Evolutionary conservation across 352 stramenopile genomes (phyloP).

Genomic region (Globisporangium viniferum): DNA sequence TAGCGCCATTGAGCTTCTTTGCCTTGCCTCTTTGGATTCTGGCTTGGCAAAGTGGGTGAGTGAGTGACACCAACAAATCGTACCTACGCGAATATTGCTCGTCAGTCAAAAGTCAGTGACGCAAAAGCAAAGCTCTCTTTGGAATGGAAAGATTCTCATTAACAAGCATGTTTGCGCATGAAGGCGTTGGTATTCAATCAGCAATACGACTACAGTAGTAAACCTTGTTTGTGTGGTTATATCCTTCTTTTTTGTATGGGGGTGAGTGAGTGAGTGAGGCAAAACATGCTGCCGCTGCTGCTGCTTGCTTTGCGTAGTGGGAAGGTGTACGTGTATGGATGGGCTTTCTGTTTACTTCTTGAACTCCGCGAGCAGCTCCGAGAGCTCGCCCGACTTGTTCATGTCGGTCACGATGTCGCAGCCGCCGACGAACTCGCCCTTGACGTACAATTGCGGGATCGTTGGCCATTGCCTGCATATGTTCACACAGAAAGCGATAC

Average conservation of each 20-base stretch:
- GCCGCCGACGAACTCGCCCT: slow-evolving; percentile 98
- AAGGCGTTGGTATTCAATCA: neutral
- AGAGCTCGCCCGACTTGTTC: slow-evolving; percentile 91
- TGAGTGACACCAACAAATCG: neutral
- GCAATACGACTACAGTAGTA: neutral
- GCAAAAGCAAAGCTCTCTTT: too few species aligned
- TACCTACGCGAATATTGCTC: neutral
- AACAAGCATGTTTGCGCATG: neutral
- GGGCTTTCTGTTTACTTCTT: slow-evolving; percentile 40
- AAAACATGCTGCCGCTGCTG: neutral
- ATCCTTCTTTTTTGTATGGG: neutral
- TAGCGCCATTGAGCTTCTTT: slow-evolving; percentile 5
- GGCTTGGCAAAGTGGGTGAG: neutral
- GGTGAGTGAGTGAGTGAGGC: neutral
- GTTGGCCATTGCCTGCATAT: slow-evolving; percentile 90
- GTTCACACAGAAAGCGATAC: too few species aligned
- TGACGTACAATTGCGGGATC: slow-evolving; percentile 98
- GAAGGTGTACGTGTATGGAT: neutral
- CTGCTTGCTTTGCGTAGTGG: too few species aligned
- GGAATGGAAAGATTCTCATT: too few species aligned
- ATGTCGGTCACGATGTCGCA: slow-evolving; percentile 98
- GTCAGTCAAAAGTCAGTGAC: too few species aligned
- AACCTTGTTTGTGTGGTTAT: slow-evolving; percentile 1
- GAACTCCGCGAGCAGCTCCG: slow-evolving; percentile 84
- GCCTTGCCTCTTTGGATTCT: neutral